These are phyloP conservation scores for Amorphotheca resinae DNA, from an alignment of 495 filamentous ascomycete genomes.

Conservation along the genomic window DNA sequence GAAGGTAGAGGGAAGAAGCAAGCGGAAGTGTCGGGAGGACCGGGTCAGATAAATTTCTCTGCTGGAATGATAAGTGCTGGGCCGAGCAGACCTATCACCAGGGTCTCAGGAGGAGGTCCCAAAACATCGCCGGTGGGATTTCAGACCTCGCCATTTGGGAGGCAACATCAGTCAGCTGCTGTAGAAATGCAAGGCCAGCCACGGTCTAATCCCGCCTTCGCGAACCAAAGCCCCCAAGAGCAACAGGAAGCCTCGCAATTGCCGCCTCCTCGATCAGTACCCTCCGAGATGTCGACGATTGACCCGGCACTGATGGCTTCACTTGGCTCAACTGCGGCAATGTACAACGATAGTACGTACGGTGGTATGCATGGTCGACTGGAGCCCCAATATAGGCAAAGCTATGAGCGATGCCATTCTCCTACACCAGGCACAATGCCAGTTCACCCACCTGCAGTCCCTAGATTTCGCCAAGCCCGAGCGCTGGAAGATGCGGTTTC, in stretches of 20 bases:
- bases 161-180: neutral
- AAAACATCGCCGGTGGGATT: neutral
- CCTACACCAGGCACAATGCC: slow-evolving; percentile 2
- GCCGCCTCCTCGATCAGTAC: neutral
- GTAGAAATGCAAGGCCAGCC: neutral
- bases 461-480: slow-evolving; percentile 3
- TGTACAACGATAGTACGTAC: slow-evolving; percentile 4
- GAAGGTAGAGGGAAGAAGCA: slow-evolving; percentile 50
- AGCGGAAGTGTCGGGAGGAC: neutral
- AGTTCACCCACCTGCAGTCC: neutral
- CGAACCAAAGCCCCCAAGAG: neutral
- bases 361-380: neutral
- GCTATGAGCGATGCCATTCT: slow-evolving; percentile 14
- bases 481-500: neutral
- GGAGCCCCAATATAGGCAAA: slow-evolving; percentile 11
- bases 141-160: neutral
- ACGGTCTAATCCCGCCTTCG: neutral
- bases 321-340: neutral
- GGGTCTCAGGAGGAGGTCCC: neutral
- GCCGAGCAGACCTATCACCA: neutral
- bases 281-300: slow-evolving; percentile 4
- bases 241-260: neutral
- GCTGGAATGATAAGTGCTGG: slow-evolving; percentile 7
- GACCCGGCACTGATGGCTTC: slow-evolving; percentile 10
- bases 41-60: slow-evolving; percentile 10